These are phyloP conservation scores for Ophiostoma pallidulum DNA, from an alignment of 2,329 filamentous ascomycete genomes.

Conservation along the genomic window DNA sequence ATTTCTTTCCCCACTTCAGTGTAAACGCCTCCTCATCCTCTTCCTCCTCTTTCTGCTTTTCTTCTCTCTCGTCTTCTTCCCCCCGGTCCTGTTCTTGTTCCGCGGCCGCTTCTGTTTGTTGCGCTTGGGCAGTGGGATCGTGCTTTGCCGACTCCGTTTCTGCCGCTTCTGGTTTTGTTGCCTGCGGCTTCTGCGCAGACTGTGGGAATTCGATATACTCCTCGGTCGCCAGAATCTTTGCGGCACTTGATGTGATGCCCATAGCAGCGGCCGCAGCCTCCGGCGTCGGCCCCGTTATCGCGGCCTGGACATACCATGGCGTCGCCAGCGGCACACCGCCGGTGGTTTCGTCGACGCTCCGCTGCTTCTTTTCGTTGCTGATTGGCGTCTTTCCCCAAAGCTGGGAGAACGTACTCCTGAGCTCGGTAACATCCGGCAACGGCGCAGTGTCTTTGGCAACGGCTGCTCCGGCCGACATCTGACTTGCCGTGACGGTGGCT, in stretches of 20 bases:
- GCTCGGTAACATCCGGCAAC: conserved; percentile 22
- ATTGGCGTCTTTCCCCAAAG: conserved; percentile 23
- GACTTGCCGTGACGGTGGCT: too few species aligned
- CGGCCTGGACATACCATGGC: conserved; percentile 17
- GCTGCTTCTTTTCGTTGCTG: conserved; percentile 6
- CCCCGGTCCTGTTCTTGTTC: conserved; percentile 22
- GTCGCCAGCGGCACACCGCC: conserved; percentile 3
- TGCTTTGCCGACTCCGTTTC: not conserved
- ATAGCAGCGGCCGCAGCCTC: not conserved
- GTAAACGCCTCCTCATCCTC: conserved; percentile 10
- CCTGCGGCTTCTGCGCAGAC: conserved; percentile 3
- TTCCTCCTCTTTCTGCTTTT: conserved; percentile 25
- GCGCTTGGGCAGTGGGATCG: not conserved
- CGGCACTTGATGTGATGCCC: not conserved
- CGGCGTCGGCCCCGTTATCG: not conserved
- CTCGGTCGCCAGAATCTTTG: not conserved
- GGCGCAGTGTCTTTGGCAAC: conserved; percentile 14
- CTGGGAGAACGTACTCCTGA: conserved; percentile 38
- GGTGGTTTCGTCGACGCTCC: not conserved
- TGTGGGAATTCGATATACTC: conserved; percentile 14
- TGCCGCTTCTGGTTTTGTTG: not conserved
- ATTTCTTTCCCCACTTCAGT: conserved; percentile 13
- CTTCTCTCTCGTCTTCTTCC: conserved; percentile 22
- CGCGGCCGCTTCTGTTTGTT: not conserved
- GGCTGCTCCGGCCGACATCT: too few species aligned